These are phyloP conservation scores for Pseudopithomyces chartarum DNA, from an alignment of 2,329 filamentous ascomycete species.

Conservation along the genomic window DNA sequence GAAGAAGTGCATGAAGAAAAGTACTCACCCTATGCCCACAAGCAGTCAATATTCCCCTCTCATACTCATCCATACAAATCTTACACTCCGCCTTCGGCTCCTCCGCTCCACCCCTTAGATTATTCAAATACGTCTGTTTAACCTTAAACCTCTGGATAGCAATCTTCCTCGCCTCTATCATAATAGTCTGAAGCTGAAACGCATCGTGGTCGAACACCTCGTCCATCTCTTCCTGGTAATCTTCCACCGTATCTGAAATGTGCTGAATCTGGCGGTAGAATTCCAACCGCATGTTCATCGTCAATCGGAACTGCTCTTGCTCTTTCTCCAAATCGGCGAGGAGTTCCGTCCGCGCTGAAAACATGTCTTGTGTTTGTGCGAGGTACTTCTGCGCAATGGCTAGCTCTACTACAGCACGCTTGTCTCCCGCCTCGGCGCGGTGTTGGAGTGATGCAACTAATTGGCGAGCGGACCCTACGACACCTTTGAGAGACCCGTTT, in stretches of 20 bases:
- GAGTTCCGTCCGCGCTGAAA: constrained; percentile 58
- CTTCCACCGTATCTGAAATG: constrained; percentile 85
- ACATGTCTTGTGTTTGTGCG: constrained; percentile 60
- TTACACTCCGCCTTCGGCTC: constrained; percentile 69
- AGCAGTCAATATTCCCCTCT: constrained; percentile 78
- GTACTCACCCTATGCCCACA: too few relatives aligned
- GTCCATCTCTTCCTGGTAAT: constrained; percentile 69
- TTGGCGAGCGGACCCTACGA: constrained; percentile 71
- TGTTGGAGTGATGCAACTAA: constrained; percentile 65
- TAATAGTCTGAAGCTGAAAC: constrained; percentile 47
- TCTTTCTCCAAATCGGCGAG: constrained; percentile 67
- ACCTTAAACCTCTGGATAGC: constrained; percentile 68
- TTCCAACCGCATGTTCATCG: constrained; percentile 84
- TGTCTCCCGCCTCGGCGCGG: constrained; percentile 59
- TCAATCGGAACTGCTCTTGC: constrained; percentile 72
- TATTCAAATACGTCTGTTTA: constrained; percentile 76
- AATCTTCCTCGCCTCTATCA: constrained; percentile 59
- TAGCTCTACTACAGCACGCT: constrained; percentile 66
- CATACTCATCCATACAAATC: constrained; percentile 81
- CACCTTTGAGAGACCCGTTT: constrained; percentile 70
- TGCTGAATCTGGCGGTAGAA: constrained; percentile 90
- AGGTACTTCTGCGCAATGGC: constrained; percentile 69
- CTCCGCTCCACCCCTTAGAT: constrained; percentile 65
- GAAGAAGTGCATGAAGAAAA: too few relatives aligned
- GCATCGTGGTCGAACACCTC: constrained; percentile 59